Conservation (phyloP, 2,329 filamentous ascomycete species). For the Cercospora sp. region DNA sequence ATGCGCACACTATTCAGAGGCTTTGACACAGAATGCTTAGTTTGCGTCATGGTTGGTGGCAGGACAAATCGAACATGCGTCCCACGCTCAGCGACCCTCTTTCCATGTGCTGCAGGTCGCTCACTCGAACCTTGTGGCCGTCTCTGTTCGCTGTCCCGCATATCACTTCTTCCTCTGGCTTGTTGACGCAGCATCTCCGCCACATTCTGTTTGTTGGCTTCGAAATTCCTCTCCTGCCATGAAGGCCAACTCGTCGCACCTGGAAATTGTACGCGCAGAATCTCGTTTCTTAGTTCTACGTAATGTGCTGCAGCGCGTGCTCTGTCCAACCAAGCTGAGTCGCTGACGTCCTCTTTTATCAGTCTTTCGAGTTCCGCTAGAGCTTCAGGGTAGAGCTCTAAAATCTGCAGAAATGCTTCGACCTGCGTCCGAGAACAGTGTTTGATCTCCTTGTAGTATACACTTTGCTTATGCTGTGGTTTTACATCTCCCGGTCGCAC, state of each 20-base stretch:
- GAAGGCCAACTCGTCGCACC: background rate
- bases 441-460: constrained; percentile 6
- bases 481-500: background rate
- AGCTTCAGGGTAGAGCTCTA: background rate
- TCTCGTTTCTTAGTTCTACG: background rate
- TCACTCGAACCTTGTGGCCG: background rate
- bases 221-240: background rate
- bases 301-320: background rate
- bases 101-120: background rate
- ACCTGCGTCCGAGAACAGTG: background rate
- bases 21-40: background rate
- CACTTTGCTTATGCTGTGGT: background rate
- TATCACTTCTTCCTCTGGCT: background rate
- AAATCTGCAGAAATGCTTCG: background rate
- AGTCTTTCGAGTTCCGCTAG: background rate
- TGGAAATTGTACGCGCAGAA: background rate
- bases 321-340: background rate
- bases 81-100: background rate
- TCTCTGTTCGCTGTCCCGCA: background rate
- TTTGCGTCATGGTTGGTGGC: background rate
- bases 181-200: background rate
- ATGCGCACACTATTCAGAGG: background rate
- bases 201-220: background rate
- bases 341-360: background rate
- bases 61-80: background rate